These are phyloP conservation scores for Wallacemonas sp. DNA, from an alignment of 208 protist genomes.

Conservation along the genomic window DNA sequence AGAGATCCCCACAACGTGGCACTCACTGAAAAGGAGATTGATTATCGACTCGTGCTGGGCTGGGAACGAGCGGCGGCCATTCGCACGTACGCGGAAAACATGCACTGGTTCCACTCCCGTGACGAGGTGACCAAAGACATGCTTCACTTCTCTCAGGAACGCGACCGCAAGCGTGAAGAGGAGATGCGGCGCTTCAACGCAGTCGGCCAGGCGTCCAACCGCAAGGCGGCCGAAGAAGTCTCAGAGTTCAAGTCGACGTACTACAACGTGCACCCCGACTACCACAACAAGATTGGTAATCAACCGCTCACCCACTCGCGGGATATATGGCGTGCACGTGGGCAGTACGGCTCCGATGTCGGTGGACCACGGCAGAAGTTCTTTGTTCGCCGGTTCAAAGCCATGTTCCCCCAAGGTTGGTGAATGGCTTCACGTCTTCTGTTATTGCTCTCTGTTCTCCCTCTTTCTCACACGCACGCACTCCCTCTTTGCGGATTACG, in stretches of 20 bases:
- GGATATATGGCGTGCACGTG: conserved; percentile 82
- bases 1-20: conserved; percentile 52
- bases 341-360: conserved; percentile 84
- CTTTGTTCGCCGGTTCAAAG: conserved; percentile 86
- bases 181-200: conserved; percentile 57
- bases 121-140: conserved; percentile 88
- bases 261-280: conserved; percentile 89
- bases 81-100: conserved; percentile 81
- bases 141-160: conserved; percentile 72
- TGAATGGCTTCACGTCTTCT: conserved; percentile 13
- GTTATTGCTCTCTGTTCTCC: neutral
- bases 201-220: conserved; percentile 43
- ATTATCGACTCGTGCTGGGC: conserved; percentile 77
- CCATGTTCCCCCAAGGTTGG: conserved; percentile 88
- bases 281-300: conserved; percentile 71
- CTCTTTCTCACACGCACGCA: neutral
- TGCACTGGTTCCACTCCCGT: conserved; percentile 90
- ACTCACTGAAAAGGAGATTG: conserved; percentile 62
- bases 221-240: conserved; percentile 61
- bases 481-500: conserved; percentile 2
- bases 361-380: conserved; percentile 87
- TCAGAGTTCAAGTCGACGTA: conserved; percentile 84
- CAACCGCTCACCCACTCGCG: conserved; percentile 69
- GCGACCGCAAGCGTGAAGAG: conserved; percentile 46
- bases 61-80: conserved; percentile 77